Evolutionary conservation across 176 grass and related monocot genomes (phyloP).

Genomic region (Zoysia japonica): DNA sequence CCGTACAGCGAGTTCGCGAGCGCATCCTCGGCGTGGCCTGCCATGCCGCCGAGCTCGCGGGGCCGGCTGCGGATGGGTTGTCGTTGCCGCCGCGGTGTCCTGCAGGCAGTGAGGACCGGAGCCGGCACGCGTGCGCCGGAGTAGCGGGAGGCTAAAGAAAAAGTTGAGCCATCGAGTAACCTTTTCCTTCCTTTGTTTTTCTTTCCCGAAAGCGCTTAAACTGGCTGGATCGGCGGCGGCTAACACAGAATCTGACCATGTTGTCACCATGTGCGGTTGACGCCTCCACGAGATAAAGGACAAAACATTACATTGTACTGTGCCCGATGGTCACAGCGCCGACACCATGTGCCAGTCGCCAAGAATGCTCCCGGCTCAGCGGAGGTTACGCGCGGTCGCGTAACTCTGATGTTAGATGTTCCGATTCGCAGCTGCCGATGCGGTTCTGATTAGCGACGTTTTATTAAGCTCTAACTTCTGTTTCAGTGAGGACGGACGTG

Average conservation of each 20-base stretch:
- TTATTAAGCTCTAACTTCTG: not conserved
- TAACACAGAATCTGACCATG: not conserved
- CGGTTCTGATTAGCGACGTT: not conserved
- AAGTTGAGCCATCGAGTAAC: not conserved
- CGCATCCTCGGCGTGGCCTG: not conserved
- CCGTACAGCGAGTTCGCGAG: not conserved
- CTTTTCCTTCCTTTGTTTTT: not conserved
- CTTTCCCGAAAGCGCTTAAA: not conserved
- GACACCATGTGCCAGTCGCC: not conserved
- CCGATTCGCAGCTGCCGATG: not conserved
- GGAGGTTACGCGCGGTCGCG: not conserved
- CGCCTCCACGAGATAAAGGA: not conserved
- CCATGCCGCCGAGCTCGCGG: not conserved
- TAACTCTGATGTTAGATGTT: not conserved
- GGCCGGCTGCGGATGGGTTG: not conserved
- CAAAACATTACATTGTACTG: too few relatives aligned
- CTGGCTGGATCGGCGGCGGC: not conserved
- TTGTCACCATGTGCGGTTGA: constrained; percentile 13
- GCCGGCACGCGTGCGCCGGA: not conserved
- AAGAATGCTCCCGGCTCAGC: not conserved
- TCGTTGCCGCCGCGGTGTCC: not conserved
- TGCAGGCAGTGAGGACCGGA: not conserved
- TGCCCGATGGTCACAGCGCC: too few relatives aligned
- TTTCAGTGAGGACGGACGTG: not conserved
- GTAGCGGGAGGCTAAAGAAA: not conserved